Percentiles rank a stretch among this genome's conserved stretches.
Evolutionary conservation across 805 yeast species (phyloP).

Genomic region (Lachancea sp.): DNA sequence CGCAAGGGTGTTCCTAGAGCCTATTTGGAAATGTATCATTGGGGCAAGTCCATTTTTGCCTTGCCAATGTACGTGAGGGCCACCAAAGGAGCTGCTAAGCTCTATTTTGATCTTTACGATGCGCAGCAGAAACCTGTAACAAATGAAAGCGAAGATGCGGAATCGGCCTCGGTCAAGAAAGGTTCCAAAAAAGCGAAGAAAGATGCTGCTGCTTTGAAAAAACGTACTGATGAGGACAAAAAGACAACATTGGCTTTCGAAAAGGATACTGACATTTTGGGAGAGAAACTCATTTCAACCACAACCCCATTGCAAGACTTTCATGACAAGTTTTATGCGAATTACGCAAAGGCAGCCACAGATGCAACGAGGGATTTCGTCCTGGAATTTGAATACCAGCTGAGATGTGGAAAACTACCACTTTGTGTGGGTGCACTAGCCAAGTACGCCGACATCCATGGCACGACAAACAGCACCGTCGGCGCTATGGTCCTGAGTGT

Average conservation of each 20-base stretch:
- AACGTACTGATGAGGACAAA: slow-evolving; percentile 50
- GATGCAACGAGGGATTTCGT: slow-evolving; percentile 31
- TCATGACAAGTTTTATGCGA: slow-evolving; percentile 37
- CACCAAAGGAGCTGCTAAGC: slow-evolving; percentile 52
- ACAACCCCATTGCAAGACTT: slow-evolving; percentile 41
- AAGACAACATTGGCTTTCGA: slow-evolving; percentile 35
- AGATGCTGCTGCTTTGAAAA: slow-evolving; percentile 42
- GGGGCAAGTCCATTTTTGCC: slow-evolving; percentile 73
- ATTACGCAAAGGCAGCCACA: slow-evolving; percentile 38
- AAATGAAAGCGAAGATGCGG: slow-evolving; percentile 8
- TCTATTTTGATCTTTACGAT: slow-evolving; percentile 42
- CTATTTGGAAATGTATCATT: slow-evolving; percentile 64
- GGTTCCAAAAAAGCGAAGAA: slow-evolving; percentile 50
- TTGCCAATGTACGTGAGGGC: slow-evolving; percentile 72
- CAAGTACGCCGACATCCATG: slow-evolving; percentile 18
- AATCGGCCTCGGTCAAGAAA: slow-evolving; percentile 17
- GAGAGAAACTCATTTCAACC: slow-evolving; percentile 36
- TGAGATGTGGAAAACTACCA: slow-evolving; percentile 27
- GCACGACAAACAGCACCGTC: slow-evolving; percentile 16
- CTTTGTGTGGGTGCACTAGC: slow-evolving; percentile 26
- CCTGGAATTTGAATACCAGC: slow-evolving; percentile 27
- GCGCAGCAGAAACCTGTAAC: slow-evolving; percentile 10
- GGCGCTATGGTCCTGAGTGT: slow-evolving; percentile 27
- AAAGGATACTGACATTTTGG: slow-evolving; percentile 56
- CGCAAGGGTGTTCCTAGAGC: slow-evolving; percentile 87